Evolutionary conservation across 108 stramenopile species (phyloP).

Genomic region (Phaeodactylum tricornutum): DNA sequence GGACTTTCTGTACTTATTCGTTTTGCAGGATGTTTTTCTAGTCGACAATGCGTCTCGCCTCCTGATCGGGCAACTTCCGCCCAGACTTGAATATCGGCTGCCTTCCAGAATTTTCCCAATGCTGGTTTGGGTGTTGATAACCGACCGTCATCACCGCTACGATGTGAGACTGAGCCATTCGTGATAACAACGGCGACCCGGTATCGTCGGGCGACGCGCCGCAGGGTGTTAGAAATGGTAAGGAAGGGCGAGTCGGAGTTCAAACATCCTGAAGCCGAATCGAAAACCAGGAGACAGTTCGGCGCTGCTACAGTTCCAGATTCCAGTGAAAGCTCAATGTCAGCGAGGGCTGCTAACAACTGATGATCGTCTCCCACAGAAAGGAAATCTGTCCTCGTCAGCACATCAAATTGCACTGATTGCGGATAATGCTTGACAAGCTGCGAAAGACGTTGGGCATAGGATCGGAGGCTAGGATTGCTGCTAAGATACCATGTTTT

Average conservation of each 20-base stretch:
- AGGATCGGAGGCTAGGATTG: neutral
- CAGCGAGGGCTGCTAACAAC: neutral
- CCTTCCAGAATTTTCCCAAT: neutral
- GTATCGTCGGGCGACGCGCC: neutral
- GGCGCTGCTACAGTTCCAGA: neutral
- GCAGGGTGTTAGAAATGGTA: neutral
- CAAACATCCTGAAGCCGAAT: too few species aligned
- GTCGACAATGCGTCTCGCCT: neutral
- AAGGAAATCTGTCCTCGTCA: neutral
- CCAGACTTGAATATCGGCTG: neutral
- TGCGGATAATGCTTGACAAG: neutral
- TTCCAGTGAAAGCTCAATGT: neutral
- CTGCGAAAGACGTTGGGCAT: neutral
- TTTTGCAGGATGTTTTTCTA: neutral
- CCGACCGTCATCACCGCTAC: neutral
- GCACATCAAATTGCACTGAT: neutral
- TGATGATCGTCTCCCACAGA: neutral
- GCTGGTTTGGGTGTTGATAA: neutral
- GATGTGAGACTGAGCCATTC: neutral
- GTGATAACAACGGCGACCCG: neutral
- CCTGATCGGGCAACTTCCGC: neutral
- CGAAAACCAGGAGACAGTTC: too few species aligned
- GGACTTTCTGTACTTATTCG: too few species aligned
- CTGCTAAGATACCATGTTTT: neutral
- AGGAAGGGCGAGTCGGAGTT: too few species aligned